These are phyloP conservation scores for Salix exigua DNA, from an alignment of 345 rosid genomes.

Conservation along the genomic window DNA sequence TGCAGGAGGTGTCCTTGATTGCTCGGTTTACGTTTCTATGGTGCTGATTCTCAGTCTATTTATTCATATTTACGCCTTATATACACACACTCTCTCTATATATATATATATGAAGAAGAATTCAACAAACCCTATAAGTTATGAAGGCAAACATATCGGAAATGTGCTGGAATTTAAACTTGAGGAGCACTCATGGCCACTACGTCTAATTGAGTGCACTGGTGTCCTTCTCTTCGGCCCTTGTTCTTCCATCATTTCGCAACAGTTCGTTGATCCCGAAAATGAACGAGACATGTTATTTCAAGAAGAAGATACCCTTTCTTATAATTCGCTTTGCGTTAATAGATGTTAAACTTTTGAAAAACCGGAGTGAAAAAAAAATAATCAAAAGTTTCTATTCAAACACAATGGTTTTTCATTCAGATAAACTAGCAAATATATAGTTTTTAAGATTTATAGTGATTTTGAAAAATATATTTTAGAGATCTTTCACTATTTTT, in stretches of 20 bases:
- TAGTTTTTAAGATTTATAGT: no score
- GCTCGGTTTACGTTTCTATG: neutral
- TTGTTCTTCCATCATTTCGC: neutral
- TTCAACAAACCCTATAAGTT: neutral
- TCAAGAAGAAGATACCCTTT: neutral
- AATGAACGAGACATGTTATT: neutral
- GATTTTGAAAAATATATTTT: no score
- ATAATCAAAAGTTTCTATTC: no score
- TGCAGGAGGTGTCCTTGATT: neutral
- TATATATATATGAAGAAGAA: neutral
- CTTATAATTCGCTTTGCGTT: neutral
- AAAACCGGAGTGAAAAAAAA: no score
- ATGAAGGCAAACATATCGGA: constrained; percentile 4
- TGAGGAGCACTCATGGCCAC: constrained; percentile 33
- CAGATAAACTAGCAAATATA: no score
- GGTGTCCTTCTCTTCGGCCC: neutral
- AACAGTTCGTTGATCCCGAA: neutral
- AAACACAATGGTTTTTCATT: no score
- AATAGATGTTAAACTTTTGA: no score
- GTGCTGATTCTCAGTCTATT: neutral
- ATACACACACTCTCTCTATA: no score
- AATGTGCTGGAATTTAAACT: constrained; percentile 38
- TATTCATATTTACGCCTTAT: neutral
- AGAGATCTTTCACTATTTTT: no score
- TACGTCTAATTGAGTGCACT: constrained; percentile 1